These are phyloP conservation scores for Suillus subluteus DNA, from an alignment of 768 basidiomycete genomes.

Conservation along the genomic window DNA sequence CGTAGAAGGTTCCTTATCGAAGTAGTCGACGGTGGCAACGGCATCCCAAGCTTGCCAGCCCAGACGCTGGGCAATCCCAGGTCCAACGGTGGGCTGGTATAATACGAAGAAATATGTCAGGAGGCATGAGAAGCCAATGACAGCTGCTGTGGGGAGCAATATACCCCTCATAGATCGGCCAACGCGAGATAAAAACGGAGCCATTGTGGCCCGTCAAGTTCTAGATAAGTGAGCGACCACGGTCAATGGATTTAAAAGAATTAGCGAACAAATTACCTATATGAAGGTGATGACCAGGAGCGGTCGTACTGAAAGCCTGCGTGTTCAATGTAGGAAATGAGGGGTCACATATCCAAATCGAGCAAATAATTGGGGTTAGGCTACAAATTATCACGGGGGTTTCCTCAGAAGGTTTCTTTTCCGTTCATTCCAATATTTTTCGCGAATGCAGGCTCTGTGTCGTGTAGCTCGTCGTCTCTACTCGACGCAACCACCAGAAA, in stretches of 20 bases:
- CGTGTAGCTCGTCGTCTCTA: constrained; percentile 44
- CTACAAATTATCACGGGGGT: not conserved
- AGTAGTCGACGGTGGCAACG: constrained; percentile 40
- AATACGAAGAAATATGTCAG: constrained; percentile 81
- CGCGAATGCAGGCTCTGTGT: constrained; percentile 35
- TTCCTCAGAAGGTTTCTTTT: not conserved
- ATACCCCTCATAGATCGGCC: constrained; percentile 57
- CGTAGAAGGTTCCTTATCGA: constrained; percentile 9
- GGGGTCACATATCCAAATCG: not conserved
- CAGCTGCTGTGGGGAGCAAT: constrained; percentile 59
- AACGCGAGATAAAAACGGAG: constrained; percentile 40
- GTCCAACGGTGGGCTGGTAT: constrained; percentile 77
- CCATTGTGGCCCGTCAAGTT: constrained; percentile 37
- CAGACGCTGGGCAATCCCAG: constrained; percentile 68
- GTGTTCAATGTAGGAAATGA: not conserved
- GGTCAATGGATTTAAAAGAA: constrained; percentile 6
- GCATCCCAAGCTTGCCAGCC: constrained; percentile 92
- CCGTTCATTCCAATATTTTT: constrained; percentile 5
- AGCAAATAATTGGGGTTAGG: not conserved
- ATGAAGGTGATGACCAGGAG: not conserved
- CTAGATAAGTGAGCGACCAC: constrained; percentile 13
- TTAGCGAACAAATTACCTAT: not conserved
- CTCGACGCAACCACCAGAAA: constrained; percentile 44
- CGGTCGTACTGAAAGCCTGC: not conserved
- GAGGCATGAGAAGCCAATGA: constrained; percentile 69